Evolutionary conservation across 306 rosid species (phyloP).

Genomic region (Betula pendula): DNA sequence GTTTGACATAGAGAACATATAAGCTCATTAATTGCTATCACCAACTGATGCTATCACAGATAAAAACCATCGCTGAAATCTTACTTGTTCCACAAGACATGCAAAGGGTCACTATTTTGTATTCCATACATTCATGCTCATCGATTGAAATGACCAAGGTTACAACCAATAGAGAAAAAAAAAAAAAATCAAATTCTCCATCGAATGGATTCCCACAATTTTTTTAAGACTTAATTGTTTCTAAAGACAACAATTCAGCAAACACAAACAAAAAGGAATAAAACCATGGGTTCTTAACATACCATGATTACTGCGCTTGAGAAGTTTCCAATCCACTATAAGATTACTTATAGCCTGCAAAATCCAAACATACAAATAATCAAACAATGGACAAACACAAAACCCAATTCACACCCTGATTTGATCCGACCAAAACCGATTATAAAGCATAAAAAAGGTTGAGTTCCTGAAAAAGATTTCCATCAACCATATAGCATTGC

Average conservation of each 20-base stretch:
- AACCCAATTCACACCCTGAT: background rate
- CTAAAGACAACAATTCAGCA: background rate
- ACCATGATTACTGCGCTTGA: constrained; percentile 35
- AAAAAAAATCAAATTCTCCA: background rate
- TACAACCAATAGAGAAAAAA: background rate
- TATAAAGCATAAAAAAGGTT: background rate
- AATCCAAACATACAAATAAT: constrained; percentile 22
- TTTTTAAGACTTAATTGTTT: background rate
- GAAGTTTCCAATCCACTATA: constrained; percentile 13
- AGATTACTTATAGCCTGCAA: constrained; percentile 21
- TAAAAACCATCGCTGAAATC: background rate
- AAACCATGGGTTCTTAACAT: constrained; percentile 7
- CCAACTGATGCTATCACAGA: constrained; percentile 1
- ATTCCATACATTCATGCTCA: constrained; percentile 7
- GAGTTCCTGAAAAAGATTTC: constrained; percentile 2
- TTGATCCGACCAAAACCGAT: constrained; percentile 4
- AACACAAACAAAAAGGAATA: background rate
- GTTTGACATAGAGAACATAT: background rate
- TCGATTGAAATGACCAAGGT: background rate
- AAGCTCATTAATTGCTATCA: background rate
- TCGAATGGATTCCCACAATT: background rate
- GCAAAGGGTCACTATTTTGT: background rate
- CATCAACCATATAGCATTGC: constrained; percentile 10
- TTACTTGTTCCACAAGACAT: background rate
- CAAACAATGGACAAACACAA: background rate